Percentiles rank a stretch among this genome's conserved stretches.
These are phyloP conservation scores for Ceratorhiza oryzae-sativae DNA, from an alignment of 1,284 basidiomycete genomes.

Conservation along the genomic window DNA sequence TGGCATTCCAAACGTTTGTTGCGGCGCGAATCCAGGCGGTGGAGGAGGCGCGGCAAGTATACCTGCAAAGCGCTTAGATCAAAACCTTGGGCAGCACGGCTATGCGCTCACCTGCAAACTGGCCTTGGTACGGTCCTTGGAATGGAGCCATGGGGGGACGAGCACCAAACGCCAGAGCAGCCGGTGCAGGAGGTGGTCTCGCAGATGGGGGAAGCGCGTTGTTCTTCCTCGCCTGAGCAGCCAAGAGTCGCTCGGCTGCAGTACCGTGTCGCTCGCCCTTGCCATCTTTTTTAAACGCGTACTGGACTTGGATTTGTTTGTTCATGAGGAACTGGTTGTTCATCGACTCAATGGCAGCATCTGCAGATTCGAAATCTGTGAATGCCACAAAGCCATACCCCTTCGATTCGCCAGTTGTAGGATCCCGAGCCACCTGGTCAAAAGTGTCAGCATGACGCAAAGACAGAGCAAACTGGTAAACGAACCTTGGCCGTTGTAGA, in stretches of 20 bases:
- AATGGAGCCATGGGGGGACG: constrained; percentile 51
- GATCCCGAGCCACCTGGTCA: constrained; percentile 86
- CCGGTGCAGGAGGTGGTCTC: constrained; percentile 63
- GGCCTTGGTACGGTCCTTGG: constrained; percentile 74
- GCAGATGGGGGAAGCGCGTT: constrained; percentile 80
- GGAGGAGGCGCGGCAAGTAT: constrained; percentile 74
- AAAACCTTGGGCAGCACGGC: constrained; percentile 44
- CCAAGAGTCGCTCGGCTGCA: constrained; percentile 90
- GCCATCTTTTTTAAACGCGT: constrained; percentile 98
- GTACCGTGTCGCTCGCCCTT: constrained; percentile 98
- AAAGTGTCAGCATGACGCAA: neutral
- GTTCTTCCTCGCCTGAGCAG: constrained; percentile 94
- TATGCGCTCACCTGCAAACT: constrained; percentile 64
- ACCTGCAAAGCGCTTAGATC: constrained; percentile 53
- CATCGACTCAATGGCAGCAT: constrained; percentile 96
- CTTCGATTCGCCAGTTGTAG: constrained; percentile 84
- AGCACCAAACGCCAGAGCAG: constrained; percentile 71
- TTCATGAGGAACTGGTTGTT: constrained; percentile 98
- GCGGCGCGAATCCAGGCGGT: constrained; percentile 71
- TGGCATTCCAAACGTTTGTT: constrained; percentile 55
- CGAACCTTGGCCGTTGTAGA: constrained; percentile 92
- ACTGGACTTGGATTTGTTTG: constrained; percentile 95
- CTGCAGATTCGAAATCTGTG: constrained; percentile 96
- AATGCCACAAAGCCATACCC: constrained; percentile 97
- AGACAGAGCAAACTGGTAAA: constrained; percentile 39